Evolutionary conservation across 2,329 filamentous ascomycete species (phyloP), one percentile per base, ranked within the genome.

Genomic region (Passalora sequoiae): DNA sequence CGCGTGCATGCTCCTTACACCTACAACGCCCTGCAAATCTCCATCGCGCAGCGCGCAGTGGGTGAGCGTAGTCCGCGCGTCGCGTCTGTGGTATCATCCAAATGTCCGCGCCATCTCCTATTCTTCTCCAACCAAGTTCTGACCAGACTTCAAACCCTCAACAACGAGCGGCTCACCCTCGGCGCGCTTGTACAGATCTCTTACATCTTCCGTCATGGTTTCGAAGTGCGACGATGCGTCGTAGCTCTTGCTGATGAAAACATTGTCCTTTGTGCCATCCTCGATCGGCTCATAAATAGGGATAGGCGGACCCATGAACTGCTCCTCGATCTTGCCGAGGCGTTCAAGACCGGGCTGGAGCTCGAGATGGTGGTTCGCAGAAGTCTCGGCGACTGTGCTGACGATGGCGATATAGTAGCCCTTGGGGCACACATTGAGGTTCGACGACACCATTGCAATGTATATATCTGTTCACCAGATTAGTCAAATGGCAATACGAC

Each of bases 381-480:
- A 73, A 32, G 82, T 83, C 75, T 98, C 94, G 53, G 92, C 88
- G 63, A 98, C 96, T 47, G 92, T 98, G 36, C 89, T 95, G 54
- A 98, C 91, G 49, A 97, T 98, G 60, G 92, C 92, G 59, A 98
- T 88, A 76, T 94, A 98, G 80, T 96, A 97, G 49, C 91, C 91
- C 78, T 95, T 94, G 60, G 94, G 92, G 74, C 91, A 97, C 59
- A 98, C 94, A 61, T 94, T 97, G 75, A 98, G 94, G 27, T 89
- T 87, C 28, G 87, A 88, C 1, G 89, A 96, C 47, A 98, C 89
- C 66, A 92, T 86, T 44, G 92, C 91, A 63, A 98, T 84, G 76
- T 98, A 98, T 63, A 98, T 89, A 64, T 97, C 88, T 92, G 53
- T 6, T 16, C 63, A 13, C 58, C 43, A 21, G 33, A 13, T 25